Evolutionary conservation across 495 filamentous ascomycete genomes (phyloP), one percentile per base, ranked within the genome.

Genomic region (Talaromyces borbonicus): DNA sequence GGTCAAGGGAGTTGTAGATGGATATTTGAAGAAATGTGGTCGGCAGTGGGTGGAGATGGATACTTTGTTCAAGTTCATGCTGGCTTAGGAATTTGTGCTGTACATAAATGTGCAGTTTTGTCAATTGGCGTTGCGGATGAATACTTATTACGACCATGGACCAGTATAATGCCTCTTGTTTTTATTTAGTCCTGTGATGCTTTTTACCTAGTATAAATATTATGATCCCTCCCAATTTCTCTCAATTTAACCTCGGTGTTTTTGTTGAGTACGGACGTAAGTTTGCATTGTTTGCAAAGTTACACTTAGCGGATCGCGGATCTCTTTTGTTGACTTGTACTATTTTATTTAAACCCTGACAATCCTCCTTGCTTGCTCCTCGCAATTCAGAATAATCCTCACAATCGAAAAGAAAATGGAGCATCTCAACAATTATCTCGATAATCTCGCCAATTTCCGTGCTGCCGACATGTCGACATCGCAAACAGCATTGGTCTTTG

Each of bases 21-120:
- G 63, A 57, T 93, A 96, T 67, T 62, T 98, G 62, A 86, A 86
- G 58, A 92, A 88, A 72, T 95, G 88, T 71, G 92, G 93, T 26
- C 72, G 89, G 59, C 84, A 85, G 65, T 97, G 88, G 88, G 92
- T 98, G 45, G 85, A 85, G 47, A 98, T 97, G 92, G 88, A 90
- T 64, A 79, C 70, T 57, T 67, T 98, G 49, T 98, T 97, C 73
- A 73, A 67, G 42, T 85, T 83, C 67, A 80, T 79, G 60, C 52
- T 74, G 48, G 58, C 58, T 40, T 39, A 48, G 33, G 18, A 22
- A 14, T 18, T 36, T 7, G 16, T 36, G 20, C 12, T 14, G 6
- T 7, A 11, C 35, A 38, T 22, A n/a, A n/a, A n/a, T n/a, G n/a
- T 38, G 16, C 9, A 15, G 8, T 38, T 38, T 36, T 38, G 35